These are phyloP conservation scores for Debaryomyces sp. DNA, from an alignment of 1,139 yeast species.

Conservation along the genomic window DNA sequence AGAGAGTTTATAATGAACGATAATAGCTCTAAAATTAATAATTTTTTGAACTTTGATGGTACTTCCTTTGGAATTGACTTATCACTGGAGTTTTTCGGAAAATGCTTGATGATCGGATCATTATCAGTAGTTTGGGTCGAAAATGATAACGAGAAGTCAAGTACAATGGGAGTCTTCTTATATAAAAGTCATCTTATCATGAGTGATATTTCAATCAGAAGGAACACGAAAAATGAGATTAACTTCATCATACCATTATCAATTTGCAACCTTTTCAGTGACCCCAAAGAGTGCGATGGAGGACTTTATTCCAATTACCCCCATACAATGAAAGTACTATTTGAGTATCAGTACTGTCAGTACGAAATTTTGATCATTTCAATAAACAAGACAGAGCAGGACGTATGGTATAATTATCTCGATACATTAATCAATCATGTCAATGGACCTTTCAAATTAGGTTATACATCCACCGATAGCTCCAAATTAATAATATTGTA, in stretches of 20 bases:
- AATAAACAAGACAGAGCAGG: slow-evolving; percentile 33
- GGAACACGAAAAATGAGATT: slow-evolving; percentile 28
- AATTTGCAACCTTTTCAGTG: slow-evolving; percentile 28
- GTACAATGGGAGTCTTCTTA: slow-evolving; percentile 41
- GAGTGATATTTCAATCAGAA: slow-evolving; percentile 21
- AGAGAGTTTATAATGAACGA: slow-evolving; percentile 16
- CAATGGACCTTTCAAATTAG: slow-evolving; percentile 44
- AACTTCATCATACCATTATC: slow-evolving; percentile 53
- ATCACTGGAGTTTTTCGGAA: slow-evolving; percentile 43
- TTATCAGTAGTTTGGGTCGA: slow-evolving; percentile 43
- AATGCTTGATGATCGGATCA: slow-evolving; percentile 42
- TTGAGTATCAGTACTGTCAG: slow-evolving; percentile 43
- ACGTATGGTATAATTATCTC: slow-evolving; percentile 45
- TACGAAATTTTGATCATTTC: slow-evolving; percentile 51
- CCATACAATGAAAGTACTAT: slow-evolving; percentile 43
- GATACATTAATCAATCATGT: slow-evolving; percentile 34
- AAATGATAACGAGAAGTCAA: slow-evolving; percentile 16
- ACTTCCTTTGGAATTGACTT: slow-evolving; percentile 20
- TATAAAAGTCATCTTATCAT: slow-evolving; percentile 55
- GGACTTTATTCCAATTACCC: slow-evolving; percentile 41
- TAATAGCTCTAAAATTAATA: slow-evolving; percentile 11
- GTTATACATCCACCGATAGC: slow-evolving; percentile 25
- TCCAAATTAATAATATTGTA: slow-evolving; percentile 12
- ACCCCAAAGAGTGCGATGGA: slow-evolving; percentile 27
- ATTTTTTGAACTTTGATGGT: slow-evolving; percentile 16